Evolutionary conservation across 305 asterid species (phyloP).

Genomic region (Fraxinus baroniana): DNA sequence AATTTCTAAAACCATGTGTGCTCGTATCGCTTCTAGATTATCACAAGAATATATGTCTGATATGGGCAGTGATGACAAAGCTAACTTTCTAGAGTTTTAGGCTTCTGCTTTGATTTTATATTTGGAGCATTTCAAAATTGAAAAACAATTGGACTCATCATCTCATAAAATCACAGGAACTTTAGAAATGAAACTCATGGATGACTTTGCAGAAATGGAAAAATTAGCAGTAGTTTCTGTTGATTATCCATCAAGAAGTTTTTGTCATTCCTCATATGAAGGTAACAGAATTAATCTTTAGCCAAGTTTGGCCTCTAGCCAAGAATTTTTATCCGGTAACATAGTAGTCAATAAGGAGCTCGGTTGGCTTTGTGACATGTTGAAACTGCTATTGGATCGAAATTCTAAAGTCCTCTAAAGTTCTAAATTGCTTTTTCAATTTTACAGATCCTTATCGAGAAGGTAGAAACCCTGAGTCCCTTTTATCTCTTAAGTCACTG

Average conservation of each 20-base stretch:
- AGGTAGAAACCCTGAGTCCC: no score
- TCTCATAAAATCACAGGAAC: conserved; percentile 42
- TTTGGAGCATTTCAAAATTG: conserved; percentile 51
- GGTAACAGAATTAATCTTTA: conserved; percentile 22
- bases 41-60: conserved; percentile 50
- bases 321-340: no score
- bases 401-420: no score
- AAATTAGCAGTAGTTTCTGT: conserved; percentile 56
- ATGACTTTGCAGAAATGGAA: conserved; percentile 92
- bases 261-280: conserved; percentile 34
- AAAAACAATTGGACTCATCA: conserved; percentile 35
- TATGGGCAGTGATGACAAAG: conserved; percentile 61
- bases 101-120: conserved; percentile 59
- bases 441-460: no score
- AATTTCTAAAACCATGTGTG: conserved; percentile 20
- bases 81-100: conserved; percentile 62
- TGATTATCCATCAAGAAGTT: conserved; percentile 33
- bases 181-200: conserved; percentile 78
- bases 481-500: no score
- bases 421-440: no score
- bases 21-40: conserved; percentile 29
- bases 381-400: no score
- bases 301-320: no score
- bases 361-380: no score
- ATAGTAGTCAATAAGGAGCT: no score